phyloP scores from a whole-genome alignment of 768 basidiomycete species.

The Pisolithus albus region DNA sequence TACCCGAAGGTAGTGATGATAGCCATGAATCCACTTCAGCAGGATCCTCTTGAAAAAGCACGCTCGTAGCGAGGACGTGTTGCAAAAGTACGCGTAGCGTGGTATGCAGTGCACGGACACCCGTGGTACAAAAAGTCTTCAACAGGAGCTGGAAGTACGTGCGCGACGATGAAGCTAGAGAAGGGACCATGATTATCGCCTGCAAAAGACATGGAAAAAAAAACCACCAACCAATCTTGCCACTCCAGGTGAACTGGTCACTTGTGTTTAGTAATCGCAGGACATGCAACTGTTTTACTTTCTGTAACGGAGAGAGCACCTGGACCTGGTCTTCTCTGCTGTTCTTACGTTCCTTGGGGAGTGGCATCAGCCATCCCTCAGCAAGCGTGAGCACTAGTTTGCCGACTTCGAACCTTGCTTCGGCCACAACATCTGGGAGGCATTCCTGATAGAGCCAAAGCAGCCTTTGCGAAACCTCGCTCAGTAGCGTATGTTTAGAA shows the following conservation, averaged over 20 bases:
- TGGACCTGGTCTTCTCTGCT: slow-evolving; percentile 3
- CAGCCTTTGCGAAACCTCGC: slow-evolving; percentile 74
- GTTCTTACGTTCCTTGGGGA: background rate
- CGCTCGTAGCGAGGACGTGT: slow-evolving; percentile 60
- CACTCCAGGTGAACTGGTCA: slow-evolving; percentile 74
- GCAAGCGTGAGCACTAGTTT: slow-evolving; percentile 56
- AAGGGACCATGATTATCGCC: slow-evolving; percentile 1
- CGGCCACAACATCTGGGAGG: slow-evolving; percentile 65
- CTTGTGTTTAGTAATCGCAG: slow-evolving; percentile 67
- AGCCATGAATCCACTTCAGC: slow-evolving; percentile 75
- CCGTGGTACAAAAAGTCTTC: slow-evolving; percentile 47
- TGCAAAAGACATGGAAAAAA: background rate
- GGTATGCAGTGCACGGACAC: slow-evolving; percentile 45
- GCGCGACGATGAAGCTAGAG: slow-evolving; percentile 40
- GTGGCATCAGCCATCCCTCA: slow-evolving; percentile 21
- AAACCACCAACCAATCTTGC: slow-evolving; percentile 53
- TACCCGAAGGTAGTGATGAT: slow-evolving; percentile 44
- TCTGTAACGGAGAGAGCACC: slow-evolving; percentile 33
- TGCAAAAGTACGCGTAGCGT: slow-evolving; percentile 49
- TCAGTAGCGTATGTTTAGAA: slow-evolving; percentile 54
- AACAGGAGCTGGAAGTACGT: slow-evolving; percentile 72
- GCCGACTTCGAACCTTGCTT: slow-evolving; percentile 81
- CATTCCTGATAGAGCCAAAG: slow-evolving; percentile 81
- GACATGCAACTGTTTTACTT: slow-evolving; percentile 70
- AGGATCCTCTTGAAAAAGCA: slow-evolving; percentile 74